A percentile compares a stretch with the other conserved stretches of the same genome.
Conservation (phyloP, 140 eudicot genomes). For the Ambrosia hybrid region DNA sequence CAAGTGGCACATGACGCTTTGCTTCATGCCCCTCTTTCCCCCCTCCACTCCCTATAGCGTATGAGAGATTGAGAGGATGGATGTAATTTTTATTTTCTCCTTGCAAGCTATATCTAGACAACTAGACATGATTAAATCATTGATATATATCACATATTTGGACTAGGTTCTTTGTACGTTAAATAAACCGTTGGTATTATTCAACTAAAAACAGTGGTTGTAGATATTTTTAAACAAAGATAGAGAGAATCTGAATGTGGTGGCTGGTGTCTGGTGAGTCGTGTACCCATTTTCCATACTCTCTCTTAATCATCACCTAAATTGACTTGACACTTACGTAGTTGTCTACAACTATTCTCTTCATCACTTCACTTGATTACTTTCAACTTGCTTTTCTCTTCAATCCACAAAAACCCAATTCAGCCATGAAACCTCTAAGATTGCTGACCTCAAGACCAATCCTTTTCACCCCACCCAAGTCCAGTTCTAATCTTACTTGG, state of each 20-base stretch:
- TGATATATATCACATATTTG: neutral
- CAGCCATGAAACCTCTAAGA: slow-evolving; percentile 44
- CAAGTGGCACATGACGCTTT: no score
- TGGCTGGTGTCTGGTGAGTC: slow-evolving; percentile 14
- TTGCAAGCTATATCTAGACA: no score
- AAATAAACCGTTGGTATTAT: neutral
- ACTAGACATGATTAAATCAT: no score
- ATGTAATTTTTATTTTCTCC: no score
- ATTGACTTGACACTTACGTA: slow-evolving; percentile 31
- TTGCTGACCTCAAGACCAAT: slow-evolving; percentile 36
- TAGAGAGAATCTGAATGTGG: slow-evolving; percentile 13
- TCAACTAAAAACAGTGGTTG: no score
- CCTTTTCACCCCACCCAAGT: slow-evolving; percentile 20
- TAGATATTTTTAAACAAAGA: slow-evolving; percentile 5
- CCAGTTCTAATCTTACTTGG: slow-evolving; percentile 35
- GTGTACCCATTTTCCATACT: neutral
- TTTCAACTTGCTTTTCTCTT: neutral
- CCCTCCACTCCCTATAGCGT: no score
- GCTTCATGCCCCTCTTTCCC: no score
- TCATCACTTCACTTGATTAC: neutral
- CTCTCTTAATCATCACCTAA: slow-evolving; percentile 16
- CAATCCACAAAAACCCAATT: neutral
- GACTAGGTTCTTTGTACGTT: neutral
- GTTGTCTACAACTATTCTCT: slow-evolving; percentile 7
- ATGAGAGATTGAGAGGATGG: no score